Evolutionary conservation across 768 basidiomycete species (phyloP).

Genomic region (Podaxis pistillaris): DNA sequence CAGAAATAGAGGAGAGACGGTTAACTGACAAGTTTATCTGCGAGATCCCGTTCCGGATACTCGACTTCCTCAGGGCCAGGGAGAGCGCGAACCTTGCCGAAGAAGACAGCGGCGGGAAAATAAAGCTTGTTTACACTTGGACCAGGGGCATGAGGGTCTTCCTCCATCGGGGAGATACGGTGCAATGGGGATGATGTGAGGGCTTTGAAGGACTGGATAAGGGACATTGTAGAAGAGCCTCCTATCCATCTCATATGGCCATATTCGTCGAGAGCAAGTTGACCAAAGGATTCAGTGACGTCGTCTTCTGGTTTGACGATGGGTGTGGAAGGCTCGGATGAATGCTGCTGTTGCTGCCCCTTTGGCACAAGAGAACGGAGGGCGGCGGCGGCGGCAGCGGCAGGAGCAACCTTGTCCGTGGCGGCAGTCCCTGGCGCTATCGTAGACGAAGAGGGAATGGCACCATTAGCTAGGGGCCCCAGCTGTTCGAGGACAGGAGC

Average conservation of each 20-base stretch:
- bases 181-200: slow-evolving; percentile 71
- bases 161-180: slow-evolving; percentile 81
- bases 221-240: slow-evolving; percentile 88
- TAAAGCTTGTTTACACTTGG: slow-evolving; percentile 84
- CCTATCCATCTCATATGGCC: slow-evolving; percentile 93
- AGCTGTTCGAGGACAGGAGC: slow-evolving; percentile 77
- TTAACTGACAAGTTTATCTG: slow-evolving; percentile 75
- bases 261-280: slow-evolving; percentile 85
- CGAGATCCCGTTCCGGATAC: slow-evolving; percentile 80
- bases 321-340: slow-evolving; percentile 39
- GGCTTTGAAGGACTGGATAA: slow-evolving; percentile 84
- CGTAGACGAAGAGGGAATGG: slow-evolving; percentile 30
- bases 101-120: slow-evolving; percentile 85
- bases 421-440: slow-evolving; percentile 28
- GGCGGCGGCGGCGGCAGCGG: slow-evolving; percentile 33
- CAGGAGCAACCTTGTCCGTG: slow-evolving; percentile 33
- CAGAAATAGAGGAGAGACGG: slow-evolving; percentile 16
- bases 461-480: slow-evolving; percentile 50
- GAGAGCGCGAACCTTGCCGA: slow-evolving; percentile 80
- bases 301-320: slow-evolving; percentile 55
- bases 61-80: slow-evolving; percentile 86
- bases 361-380: slow-evolving; percentile 37
- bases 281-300: slow-evolving; percentile 82
- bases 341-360: slow-evolving; percentile 28
- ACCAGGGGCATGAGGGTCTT: slow-evolving; percentile 75